Conservation (phyloP, 805 yeast species). For the Ogataea zsoltii region DNA sequence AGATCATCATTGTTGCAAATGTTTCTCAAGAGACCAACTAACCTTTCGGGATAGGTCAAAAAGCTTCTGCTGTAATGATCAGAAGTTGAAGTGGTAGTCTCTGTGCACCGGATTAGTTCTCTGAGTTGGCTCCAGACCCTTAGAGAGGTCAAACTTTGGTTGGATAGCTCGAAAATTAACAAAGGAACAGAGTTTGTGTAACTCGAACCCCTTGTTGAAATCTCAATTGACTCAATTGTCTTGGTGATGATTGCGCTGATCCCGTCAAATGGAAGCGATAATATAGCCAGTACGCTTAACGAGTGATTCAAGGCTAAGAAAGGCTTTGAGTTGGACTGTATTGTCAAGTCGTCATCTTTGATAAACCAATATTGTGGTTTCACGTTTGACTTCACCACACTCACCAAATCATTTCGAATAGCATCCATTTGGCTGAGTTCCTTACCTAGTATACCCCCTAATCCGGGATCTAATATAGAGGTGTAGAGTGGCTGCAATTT, state of each 20-base stretch:
- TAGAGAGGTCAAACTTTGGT: conserved; percentile 60
- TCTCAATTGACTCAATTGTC: conserved; percentile 65
- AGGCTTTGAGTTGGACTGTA: conserved; percentile 22
- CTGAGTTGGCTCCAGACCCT: conserved; percentile 44
- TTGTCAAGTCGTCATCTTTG: conserved; percentile 17
- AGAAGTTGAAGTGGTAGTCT: conserved; percentile 21
- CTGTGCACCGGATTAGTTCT: conserved; percentile 32
- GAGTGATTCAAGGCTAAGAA: conserved; percentile 29
- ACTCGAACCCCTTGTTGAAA: conserved; percentile 56
- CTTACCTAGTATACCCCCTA: conserved; percentile 10
- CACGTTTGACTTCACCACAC: conserved; percentile 23
- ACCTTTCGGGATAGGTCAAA: conserved; percentile 31
- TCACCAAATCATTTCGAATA: conserved; percentile 24
- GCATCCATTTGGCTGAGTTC: conserved; percentile 10
- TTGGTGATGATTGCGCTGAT: conserved; percentile 42
- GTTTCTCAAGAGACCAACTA: conserved; percentile 55
- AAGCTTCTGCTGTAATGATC: conserved; percentile 17
- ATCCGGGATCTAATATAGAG: conserved; percentile 16
- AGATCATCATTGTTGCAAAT: conserved; percentile 40
- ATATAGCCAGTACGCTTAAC: conserved; percentile 20
- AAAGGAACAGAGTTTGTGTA: conserved; percentile 36
- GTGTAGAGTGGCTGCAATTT: conserved; percentile 14
- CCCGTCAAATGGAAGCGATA: conserved; percentile 35
- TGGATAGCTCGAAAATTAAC: conserved; percentile 57
- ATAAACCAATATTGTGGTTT: conserved; percentile 33